Evolutionary conservation across 345 rosid species (phyloP), one percentile per base, ranked within the genome.

Genomic region (Populus ilicifolia): DNA sequence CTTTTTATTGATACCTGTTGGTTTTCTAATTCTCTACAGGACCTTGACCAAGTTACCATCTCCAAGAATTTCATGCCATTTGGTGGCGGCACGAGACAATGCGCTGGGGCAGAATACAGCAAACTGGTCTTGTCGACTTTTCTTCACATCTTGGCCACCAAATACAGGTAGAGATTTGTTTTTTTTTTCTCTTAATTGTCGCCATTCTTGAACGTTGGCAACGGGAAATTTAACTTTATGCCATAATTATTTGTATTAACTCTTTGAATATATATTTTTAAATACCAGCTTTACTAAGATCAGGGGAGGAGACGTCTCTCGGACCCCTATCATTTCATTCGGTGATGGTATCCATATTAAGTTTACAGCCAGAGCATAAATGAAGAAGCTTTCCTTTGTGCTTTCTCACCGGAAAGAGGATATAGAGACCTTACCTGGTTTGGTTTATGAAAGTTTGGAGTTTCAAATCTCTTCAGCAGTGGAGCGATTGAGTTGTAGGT

Each of bases 61-160:
- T 82, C 87, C 7, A 88, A 86, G 65, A 84, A 80, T 5, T 88
- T 83, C 75, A 85, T 85, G 85, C 86, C 83, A 0, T 89, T 86
- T 48, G 90, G 90, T 18, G 84, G 87, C 17, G 92, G 90, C 4
- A 83, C 29, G 1, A 85, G 92, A 73, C 85, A 80, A 0, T 84
- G 90, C 69, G 81, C 66, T 39, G 88, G 88, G 69, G 88, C 90
- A 52, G 87, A 83, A 41, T 83, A 84, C 27, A 75, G 83, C 17
- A 88, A 87, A 69, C 77, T 85, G 35, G 85, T 83, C 6, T 59
- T 75, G 67, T 81, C 89, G 2, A 67, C 81, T 30, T 85, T 83
- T 67, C 75, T 88, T n/a, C 88, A 83, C 65, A 48, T 77, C 72
- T 36, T 82, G 43, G 73, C 82, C 71, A 83, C 85, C 14, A 77